phyloP scores from a whole-genome alignment of 2,329 filamentous ascomycete genomes.

The Cryphonectria nitschkei region DNA sequence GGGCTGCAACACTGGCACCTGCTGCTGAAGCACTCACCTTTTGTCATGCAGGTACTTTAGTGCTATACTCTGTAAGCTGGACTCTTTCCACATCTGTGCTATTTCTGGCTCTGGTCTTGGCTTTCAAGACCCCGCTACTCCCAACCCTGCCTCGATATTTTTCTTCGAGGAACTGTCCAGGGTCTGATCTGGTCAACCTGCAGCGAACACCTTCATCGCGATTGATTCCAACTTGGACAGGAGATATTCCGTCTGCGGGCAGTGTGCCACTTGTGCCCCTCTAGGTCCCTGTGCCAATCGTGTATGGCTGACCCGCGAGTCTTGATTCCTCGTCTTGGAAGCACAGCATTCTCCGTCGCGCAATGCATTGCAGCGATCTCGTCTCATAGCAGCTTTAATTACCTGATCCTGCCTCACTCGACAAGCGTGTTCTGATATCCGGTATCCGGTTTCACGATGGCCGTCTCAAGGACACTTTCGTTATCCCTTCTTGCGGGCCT shows the following conservation, averaged over 20 bases:
- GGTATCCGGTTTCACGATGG: slow-evolving; percentile 34
- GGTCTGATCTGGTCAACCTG: background rate
- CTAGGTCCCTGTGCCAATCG: slow-evolving; percentile 3
- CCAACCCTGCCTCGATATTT: background rate
- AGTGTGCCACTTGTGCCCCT: slow-evolving; percentile 4
- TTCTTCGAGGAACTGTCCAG: slow-evolving; percentile 9
- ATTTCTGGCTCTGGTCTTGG: background rate
- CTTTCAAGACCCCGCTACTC: slow-evolving; percentile 6
- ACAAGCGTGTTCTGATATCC: background rate
- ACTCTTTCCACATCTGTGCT: slow-evolving; percentile 12
- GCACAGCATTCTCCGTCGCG: background rate
- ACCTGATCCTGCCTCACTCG: background rate
- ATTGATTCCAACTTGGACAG: background rate
- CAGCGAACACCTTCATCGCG: background rate
- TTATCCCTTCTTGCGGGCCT: slow-evolving; percentile 36
- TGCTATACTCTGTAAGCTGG: slow-evolving; percentile 15
- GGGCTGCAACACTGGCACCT: background rate
- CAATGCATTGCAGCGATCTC: slow-evolving; percentile 7
- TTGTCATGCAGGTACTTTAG: background rate
- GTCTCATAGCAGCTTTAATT: background rate
- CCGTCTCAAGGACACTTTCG: slow-evolving; percentile 34
- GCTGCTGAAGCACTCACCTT: background rate
- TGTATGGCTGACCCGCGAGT: slow-evolving; percentile 12
- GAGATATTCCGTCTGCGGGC: background rate
- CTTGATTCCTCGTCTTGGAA: background rate